A percentile compares a stretch with the other conserved stretches of the same genome.
Evolutionary conservation across 495 filamentous ascomycete species (phyloP).

Genomic region (Aspergillus diversus): DNA sequence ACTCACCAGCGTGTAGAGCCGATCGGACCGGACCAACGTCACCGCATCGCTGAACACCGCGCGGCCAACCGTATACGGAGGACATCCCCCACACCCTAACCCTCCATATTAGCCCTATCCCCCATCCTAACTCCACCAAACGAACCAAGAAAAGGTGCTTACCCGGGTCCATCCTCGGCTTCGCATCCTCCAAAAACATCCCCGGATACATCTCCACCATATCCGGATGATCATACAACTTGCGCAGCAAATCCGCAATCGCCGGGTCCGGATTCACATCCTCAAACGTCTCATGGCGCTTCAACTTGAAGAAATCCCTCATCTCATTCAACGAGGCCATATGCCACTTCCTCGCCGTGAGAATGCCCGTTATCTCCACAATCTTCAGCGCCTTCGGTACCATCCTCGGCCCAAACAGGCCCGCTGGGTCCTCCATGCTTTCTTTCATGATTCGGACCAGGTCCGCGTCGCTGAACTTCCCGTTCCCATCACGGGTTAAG

Average conservation of each 20-base stretch:
- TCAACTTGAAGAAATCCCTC: slow-evolving; percentile 71
- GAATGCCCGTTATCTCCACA: slow-evolving; percentile 75
- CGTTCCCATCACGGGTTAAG: slow-evolving; percentile 13
- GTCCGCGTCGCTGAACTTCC: slow-evolving; percentile 22
- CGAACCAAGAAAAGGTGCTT: too few species aligned
- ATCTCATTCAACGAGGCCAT: slow-evolving; percentile 77
- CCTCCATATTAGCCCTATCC: neutral
- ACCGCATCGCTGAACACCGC: neutral
- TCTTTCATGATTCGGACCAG: slow-evolving; percentile 23
- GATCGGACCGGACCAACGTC: neutral
- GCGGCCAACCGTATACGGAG: neutral
- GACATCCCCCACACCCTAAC: neutral
- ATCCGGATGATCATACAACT: slow-evolving; percentile 73
- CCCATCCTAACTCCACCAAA: too few species aligned
- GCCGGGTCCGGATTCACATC: slow-evolving; percentile 72
- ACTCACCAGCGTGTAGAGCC: neutral
- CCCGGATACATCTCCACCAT: slow-evolving; percentile 75
- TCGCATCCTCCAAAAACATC: slow-evolving; percentile 72
- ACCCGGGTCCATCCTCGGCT: slow-evolving; percentile 29
- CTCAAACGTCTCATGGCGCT: slow-evolving; percentile 69
- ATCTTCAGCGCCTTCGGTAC: slow-evolving; percentile 68
- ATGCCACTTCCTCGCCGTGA: slow-evolving; percentile 72
- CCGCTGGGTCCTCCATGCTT: slow-evolving; percentile 30
- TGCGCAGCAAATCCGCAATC: slow-evolving; percentile 63
- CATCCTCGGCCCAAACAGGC: slow-evolving; percentile 61